phyloP scores from a whole-genome alignment of 73 alveolate genomes.

The Tetrahymena borealis region DNA sequence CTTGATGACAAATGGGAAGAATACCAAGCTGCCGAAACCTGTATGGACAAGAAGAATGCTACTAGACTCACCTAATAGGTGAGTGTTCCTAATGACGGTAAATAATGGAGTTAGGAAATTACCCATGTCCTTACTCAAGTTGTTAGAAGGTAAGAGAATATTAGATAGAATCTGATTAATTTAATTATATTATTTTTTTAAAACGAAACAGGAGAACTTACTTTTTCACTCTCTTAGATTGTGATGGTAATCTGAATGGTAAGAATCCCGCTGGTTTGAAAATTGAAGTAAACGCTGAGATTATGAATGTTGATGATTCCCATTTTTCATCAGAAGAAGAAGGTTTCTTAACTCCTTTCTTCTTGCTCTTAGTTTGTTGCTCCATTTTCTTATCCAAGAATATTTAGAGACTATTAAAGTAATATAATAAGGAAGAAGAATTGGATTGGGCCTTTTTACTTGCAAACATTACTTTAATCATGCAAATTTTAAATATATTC shows the following conservation, averaged over 20 bases:
- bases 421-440: conserved; percentile 14
- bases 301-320: not conserved
- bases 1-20: not conserved
- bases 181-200: not conserved
- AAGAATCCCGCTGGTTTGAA: not conserved
- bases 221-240: not conserved
- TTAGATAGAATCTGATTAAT: not conserved
- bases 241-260: not conserved
- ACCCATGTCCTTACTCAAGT: not conserved
- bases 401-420: not conserved
- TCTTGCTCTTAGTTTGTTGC: not conserved
- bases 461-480: conserved; percentile 12
- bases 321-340: not conserved
- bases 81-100: not conserved
- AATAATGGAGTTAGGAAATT: not conserved
- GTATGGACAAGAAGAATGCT: not conserved
- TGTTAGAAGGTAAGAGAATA: not conserved
- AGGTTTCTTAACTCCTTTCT: not conserved
- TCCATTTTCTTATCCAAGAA: not conserved
- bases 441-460: conserved; percentile 28
- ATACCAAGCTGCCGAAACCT: not conserved
- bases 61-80: not conserved
- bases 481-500: conserved; percentile 6
- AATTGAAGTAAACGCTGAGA: not conserved
- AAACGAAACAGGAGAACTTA: not conserved